Percentiles rank a stretch among this genome's conserved stretches.
These are phyloP conservation scores for Rhodotorula sp. DNA, from an alignment of 1,284 basidiomycete species.

Conservation along the genomic window DNA sequence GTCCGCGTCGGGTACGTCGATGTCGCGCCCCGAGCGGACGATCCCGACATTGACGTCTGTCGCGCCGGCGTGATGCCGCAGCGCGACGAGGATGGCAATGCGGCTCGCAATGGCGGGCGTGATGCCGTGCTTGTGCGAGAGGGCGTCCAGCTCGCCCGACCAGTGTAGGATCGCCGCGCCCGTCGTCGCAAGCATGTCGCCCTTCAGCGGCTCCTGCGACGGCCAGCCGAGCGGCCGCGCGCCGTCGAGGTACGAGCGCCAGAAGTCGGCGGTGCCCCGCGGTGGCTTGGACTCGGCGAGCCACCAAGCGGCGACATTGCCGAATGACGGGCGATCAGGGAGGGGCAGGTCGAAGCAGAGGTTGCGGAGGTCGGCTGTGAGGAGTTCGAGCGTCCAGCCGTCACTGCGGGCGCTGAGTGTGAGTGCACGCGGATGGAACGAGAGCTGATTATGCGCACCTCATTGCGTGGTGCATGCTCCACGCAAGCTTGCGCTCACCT, in stretches of 20 bases:
- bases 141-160: conserved; percentile 30
- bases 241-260: conserved; percentile 37
- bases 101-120: conserved; percentile 45
- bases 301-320: conserved; percentile 40
- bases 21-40: conserved; percentile 44
- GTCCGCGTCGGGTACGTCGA: conserved; percentile 43
- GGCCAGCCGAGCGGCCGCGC: conserved; percentile 35
- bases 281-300: conserved; percentile 1
- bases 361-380: conserved; percentile 41
- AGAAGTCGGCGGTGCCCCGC: conserved; percentile 25
- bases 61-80: conserved; percentile 23
- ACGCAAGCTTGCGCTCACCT: conserved; percentile 33
- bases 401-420: conserved; percentile 23
- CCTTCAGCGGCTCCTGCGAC: conserved; percentile 13
- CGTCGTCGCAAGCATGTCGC: conserved; percentile 35
- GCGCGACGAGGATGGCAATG: conserved; percentile 36
- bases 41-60: conserved; percentile 41
- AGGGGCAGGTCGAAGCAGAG: conserved; percentile 31
- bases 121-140: conserved; percentile 35
- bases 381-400: conserved; percentile 46
- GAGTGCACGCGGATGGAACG: too few species aligned
- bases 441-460: conserved; percentile 7
- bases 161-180: conserved; percentile 26
- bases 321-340: conserved; percentile 27
- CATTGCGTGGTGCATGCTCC: conserved; percentile 45